A percentile compares a stretch with the other conserved stretches of the same genome.
phyloP scores from a whole-genome alignment of 192 early-diverging fungal genomes.

The Chytriomyces hyalinus region DNA sequence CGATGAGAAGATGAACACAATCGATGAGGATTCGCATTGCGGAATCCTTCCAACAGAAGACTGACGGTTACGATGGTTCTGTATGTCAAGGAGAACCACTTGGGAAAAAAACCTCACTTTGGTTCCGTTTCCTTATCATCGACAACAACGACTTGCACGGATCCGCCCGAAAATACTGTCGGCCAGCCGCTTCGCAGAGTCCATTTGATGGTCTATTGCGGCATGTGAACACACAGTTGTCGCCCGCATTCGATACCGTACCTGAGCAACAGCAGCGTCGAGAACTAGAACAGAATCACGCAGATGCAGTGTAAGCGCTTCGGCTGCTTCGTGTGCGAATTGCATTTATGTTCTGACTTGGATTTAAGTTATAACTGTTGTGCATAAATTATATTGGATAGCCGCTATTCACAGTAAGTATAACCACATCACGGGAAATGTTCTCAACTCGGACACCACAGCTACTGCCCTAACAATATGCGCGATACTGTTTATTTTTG shows the following conservation, averaged over 20 bases:
- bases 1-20: conserved; percentile 28
- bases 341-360: not conserved
- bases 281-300: not conserved
- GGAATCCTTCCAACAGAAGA: too few species aligned
- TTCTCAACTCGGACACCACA: too few species aligned
- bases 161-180: conserved; percentile 1
- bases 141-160: not conserved
- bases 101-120: too few species aligned
- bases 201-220: conserved; percentile 11
- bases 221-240: not conserved
- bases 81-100: not conserved
- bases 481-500: too few species aligned
- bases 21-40: not conserved
- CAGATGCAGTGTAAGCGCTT: not conserved
- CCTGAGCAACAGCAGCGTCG: not conserved
- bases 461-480: too few species aligned
- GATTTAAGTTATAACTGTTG: too few species aligned
- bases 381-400: too few species aligned
- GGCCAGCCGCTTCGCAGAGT: not conserved
- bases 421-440: too few species aligned
- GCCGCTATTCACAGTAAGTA: too few species aligned
- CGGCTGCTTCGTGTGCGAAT: conserved; percentile 7
- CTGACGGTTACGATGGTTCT: not conserved
- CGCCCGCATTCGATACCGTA: not conserved
- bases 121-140: not conserved